Evolutionary conservation across 2,329 filamentous ascomycete species (phyloP).

Genomic region (Trichoderma arundinaceum): DNA sequence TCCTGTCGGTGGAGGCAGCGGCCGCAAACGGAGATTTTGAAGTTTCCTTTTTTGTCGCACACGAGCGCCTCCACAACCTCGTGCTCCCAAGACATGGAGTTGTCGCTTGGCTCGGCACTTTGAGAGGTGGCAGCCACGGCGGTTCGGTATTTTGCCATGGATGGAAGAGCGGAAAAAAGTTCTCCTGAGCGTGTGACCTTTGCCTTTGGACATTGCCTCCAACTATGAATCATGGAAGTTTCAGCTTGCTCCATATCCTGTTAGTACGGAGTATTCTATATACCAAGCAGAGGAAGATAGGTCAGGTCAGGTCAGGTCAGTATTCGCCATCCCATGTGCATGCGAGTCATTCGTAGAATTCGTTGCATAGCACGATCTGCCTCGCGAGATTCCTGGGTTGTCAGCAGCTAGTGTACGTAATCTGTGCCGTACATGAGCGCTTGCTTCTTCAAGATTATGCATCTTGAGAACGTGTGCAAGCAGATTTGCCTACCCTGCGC

Average conservation of each 20-base stretch:
- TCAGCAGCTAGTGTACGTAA: background rate
- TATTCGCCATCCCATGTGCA: background rate
- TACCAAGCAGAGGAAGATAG: too few relatives aligned
- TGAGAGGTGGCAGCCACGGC: background rate
- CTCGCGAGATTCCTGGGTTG: background rate
- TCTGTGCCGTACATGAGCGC: background rate
- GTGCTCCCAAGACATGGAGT: conserved; percentile 11
- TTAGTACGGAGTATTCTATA: too few relatives aligned
- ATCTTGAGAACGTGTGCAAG: too few relatives aligned
- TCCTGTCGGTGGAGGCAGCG: conserved; percentile 10
- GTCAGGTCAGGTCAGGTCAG: too few relatives aligned
- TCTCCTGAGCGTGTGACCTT: background rate
- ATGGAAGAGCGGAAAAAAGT: background rate
- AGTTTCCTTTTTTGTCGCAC: background rate
- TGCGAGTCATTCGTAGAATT: conserved; percentile 22
- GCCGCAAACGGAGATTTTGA: conserved; percentile 17
- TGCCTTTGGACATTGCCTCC: background rate
- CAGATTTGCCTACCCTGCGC: too few relatives aligned
- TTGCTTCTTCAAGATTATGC: too few relatives aligned
- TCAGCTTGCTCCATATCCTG: too few relatives aligned
- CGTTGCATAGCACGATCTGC: conserved; percentile 15
- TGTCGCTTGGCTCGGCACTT: conserved; percentile 15
- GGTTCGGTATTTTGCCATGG: background rate
- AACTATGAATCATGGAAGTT: background rate
- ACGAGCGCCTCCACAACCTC: conserved; percentile 5